Percentiles rank a stretch among this genome's conserved stretches.
phyloP scores from a whole-genome alignment of 2,329 filamentous ascomycete species.

The Diplodia mutila region DNA sequence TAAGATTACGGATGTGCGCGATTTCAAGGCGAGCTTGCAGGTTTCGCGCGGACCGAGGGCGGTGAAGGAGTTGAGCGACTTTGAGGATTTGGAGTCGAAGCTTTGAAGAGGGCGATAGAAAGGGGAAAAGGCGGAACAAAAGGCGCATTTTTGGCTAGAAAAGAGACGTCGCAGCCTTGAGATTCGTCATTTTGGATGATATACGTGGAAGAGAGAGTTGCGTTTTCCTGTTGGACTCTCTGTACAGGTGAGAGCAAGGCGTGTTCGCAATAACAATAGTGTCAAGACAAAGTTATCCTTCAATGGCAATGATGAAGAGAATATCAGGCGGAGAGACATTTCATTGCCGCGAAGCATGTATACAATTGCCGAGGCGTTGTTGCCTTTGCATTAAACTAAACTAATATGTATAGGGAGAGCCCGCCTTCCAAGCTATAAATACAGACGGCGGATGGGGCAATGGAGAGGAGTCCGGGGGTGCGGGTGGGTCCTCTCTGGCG shows the following conservation, averaged over 20 bases:
- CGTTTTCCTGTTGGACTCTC: neutral
- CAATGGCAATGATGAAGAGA: neutral
- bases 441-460: too few species aligned
- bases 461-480: neutral
- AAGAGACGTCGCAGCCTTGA: neutral
- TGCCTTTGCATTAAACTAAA: too few species aligned
- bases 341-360: neutral
- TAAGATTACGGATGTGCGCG: conserved; percentile 75
- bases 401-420: too few species aligned
- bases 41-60: conserved; percentile 74
- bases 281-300: neutral
- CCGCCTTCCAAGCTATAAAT: too few species aligned
- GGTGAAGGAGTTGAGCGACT: conserved; percentile 76
- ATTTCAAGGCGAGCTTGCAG: conserved; percentile 76
- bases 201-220: neutral
- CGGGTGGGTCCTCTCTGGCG: neutral
- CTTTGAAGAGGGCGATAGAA: too few species aligned
- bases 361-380: too few species aligned
- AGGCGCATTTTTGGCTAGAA: neutral
- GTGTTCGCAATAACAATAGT: neutral
- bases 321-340: neutral
- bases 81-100: conserved; percentile 84
- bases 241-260: neutral
- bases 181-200: neutral
- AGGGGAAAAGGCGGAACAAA: neutral